A percentile compares a stretch with the other conserved stretches of the same genome.
Conservation (phyloP, 2,329 filamentous ascomycete species). For the Aspergillus ibericus region DNA sequence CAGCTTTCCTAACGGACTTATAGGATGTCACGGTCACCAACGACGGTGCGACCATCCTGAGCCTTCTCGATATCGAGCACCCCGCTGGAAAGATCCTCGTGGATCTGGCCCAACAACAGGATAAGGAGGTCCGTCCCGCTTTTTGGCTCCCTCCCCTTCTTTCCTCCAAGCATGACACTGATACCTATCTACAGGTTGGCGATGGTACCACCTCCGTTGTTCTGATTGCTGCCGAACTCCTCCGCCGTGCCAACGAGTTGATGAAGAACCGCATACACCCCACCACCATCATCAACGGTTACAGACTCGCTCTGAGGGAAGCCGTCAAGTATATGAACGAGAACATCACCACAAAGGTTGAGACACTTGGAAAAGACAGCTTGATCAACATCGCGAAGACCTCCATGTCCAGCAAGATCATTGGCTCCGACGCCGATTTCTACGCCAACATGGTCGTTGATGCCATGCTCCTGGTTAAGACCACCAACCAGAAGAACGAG, state of each 20-base stretch:
- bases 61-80: constrained; percentile 93
- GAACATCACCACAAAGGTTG: constrained; percentile 94
- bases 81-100: constrained; percentile 98
- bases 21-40: constrained; percentile 98
- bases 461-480: constrained; percentile 92
- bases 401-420: constrained; percentile 99
- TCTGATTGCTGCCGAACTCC: constrained; percentile 91
- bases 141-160: background rate
- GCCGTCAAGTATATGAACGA: constrained; percentile 99
- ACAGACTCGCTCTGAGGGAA: constrained; percentile 90
- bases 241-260: constrained; percentile 91
- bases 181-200: constrained; percentile 62
- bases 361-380: constrained; percentile 84
- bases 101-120: constrained; percentile 95
- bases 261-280: constrained; percentile 99
- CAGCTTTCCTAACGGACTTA: constrained; percentile 16
- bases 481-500: constrained; percentile 85
- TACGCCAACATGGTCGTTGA: constrained; percentile 98
- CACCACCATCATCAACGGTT: constrained; percentile 98
- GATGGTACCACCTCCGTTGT: constrained; percentile 98
- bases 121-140: constrained; percentile 68
- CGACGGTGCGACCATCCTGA: constrained; percentile 95
- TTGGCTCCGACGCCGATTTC: constrained; percentile 92
- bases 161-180: background rate
- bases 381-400: constrained; percentile 95